Base-by-base conservation (phyloP, 345 rosid species). In the Microcos paniculata region DNA sequence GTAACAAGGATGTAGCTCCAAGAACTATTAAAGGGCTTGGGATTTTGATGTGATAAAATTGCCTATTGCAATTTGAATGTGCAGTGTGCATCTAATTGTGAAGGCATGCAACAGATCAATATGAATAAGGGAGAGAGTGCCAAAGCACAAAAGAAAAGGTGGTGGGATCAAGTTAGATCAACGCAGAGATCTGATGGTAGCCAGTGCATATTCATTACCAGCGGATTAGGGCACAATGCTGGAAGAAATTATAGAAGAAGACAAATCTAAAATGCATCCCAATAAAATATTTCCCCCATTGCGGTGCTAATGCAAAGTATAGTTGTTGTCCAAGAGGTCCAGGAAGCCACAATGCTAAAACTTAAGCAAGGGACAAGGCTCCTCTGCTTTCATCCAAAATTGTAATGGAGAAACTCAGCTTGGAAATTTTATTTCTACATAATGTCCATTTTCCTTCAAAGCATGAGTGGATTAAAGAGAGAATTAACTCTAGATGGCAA, bases 311-410 rank as follows among this genome's bases (percentile, higher is more conserved):
- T 30, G 18, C 59, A 49, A 30, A 49, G 72, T 38, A 33, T 21
- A 71, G 6, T 21, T 53, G 14, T 35, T 53, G 33, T 35, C 14
- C 49, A 23, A 71, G 74, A 71, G 62, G 62, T 71, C 63, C 49
- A 55, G 58, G 49, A 55, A 35, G 74, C 74, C 49, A 49, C 63
- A 71, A 52, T 71, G 62, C 74, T 55, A 53, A 53, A 55, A 23
- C 48, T 51, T 52, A 46, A 38, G 33, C 62, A 71, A 35, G n/a
- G 30, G 45, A 52, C 31, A 40, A 52, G 46, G 62, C 62, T 70
- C 62, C 49, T 70, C 74, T 35, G 35, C 74, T 53, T 38, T 21
- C 63, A 55, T n/a, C 49, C 38, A 24, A 24, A 66, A 24, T 66
- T 43, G n/a, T 66, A 42, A 42, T 23, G 14, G 3, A 63, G 45